Evolutionary conservation across 345 rosid genomes (phyloP), one percentile per base, ranked within the genome.

Genomic region (Rhizophora apiculata): DNA sequence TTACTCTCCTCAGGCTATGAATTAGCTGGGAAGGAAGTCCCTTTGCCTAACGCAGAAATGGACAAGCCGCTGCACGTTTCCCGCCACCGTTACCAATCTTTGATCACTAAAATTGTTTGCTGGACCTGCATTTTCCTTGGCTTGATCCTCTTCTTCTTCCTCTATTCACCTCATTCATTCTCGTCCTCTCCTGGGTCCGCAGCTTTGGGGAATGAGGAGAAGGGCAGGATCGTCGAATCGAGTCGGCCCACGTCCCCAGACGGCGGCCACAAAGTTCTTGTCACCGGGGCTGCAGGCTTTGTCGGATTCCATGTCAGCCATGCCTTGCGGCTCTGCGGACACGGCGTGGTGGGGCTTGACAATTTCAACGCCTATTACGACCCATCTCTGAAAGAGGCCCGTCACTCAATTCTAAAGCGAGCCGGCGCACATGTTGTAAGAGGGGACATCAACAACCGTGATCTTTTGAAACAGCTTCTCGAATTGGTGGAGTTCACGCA

Each of bases 211-310:
- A 97, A 93, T 59, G 74, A 89, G 53, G 82, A 83, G 26, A 90
- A 88, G 88, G 96, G 89, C 60, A 90, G 87, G 66, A 43, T 43
- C 18, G 19, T 43, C 75, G 83, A 62, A 77, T 93, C 59, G 75
- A 83, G 30, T 67, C 87, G 51, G 87, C 98, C 4, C 84, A 83
- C 87, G 96, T 16, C 80, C 93, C 67, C 80, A 85, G 0, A 84
- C 5, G 18, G 75, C 6, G 96, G 96, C 46, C 74, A 87, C 74
- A 84, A 88, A 2, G 98, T 93, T 9, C 78, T 93, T 46, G 98
- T 93, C 37, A 93, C 98, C 27, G 97, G 97, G 37, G 97, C 96
- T 5, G 97, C 92, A 20, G 98, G 98, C 15, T 93, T 93, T 72
- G 98, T 93, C 39, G 98, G 98, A 3, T 87, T 96, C 48, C 98